A percentile compares a stretch with the other conserved stretches of the same genome.
Evolutionary conservation across 345 rosid genomes (phyloP).

Genomic region (Eucalyptus sideroxylon): DNA sequence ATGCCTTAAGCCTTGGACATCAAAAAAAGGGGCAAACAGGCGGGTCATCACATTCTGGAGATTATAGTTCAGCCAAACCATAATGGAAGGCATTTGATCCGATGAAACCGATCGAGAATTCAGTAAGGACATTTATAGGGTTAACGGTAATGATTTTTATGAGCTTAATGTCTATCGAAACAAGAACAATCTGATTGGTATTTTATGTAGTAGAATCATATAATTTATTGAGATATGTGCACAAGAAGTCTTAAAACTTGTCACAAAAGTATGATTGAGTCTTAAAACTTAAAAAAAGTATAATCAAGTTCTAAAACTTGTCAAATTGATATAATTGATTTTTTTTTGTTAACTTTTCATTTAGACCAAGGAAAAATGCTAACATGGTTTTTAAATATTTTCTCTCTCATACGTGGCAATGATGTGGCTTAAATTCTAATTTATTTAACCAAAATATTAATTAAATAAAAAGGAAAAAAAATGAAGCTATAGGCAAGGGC

Average conservation of each 20-base stretch:
- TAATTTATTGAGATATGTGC: not conserved
- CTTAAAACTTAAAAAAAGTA: fast-evolving
- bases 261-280: too few species aligned
- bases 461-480: too few species aligned
- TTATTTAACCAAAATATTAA: too few species aligned
- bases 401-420: too few species aligned
- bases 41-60: not conserved
- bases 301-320: too few species aligned
- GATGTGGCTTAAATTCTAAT: too few species aligned
- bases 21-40: not conserved
- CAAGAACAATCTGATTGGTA: not conserved
- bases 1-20: not conserved
- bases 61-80: not conserved
- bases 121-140: not conserved
- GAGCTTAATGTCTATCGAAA: not conserved
- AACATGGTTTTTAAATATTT: too few species aligned
- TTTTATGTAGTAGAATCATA: not conserved
- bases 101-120: not conserved
- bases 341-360: too few species aligned
- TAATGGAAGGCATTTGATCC: not conserved
- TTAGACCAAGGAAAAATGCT: too few species aligned
- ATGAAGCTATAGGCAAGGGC: too few species aligned
- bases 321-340: fast-evolving
- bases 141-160: not conserved
- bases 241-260: too few species aligned